phyloP scores from a whole-genome alignment of 1,284 basidiomycete genomes.

The Tilletia indica region DNA sequence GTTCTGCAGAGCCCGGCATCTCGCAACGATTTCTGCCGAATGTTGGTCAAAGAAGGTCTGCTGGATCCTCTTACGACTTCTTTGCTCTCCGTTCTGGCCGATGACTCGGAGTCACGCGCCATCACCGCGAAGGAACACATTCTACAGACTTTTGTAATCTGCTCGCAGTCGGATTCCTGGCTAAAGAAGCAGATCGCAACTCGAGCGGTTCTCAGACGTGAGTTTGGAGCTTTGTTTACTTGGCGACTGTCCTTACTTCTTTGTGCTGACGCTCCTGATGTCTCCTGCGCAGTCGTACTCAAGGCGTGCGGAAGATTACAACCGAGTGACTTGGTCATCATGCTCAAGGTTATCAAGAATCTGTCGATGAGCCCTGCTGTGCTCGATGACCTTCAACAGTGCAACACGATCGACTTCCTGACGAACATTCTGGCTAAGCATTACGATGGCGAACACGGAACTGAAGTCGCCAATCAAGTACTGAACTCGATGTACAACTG shows the following conservation, averaged over 20 bases:
- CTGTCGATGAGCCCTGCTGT: slow-evolving; percentile 76
- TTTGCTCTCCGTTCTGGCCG: slow-evolving; percentile 79
- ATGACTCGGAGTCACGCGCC: slow-evolving; percentile 62
- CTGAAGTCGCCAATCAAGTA: slow-evolving; percentile 60
- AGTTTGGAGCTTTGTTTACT: slow-evolving; percentile 17
- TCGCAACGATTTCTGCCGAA: slow-evolving; percentile 95
- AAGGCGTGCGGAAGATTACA: slow-evolving; percentile 56
- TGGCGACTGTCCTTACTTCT: neutral
- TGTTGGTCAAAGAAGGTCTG: slow-evolving; percentile 93
- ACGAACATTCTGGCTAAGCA: slow-evolving; percentile 79
- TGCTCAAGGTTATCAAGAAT: slow-evolving; percentile 93
- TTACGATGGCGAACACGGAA: slow-evolving; percentile 73
- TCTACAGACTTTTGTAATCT: slow-evolving; percentile 83
- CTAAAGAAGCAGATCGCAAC: slow-evolving; percentile 87
- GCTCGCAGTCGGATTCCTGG: slow-evolving; percentile 88
- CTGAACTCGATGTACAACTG: slow-evolving; percentile 51
- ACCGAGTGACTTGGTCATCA: slow-evolving; percentile 77
- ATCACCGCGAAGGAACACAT: slow-evolving; percentile 81
- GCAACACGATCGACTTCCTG: slow-evolving; percentile 87
- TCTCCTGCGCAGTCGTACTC: neutral
- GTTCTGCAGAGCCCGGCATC: slow-evolving; percentile 77
- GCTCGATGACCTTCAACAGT: slow-evolving; percentile 89
- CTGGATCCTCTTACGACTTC: slow-evolving; percentile 88
- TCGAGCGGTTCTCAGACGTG: slow-evolving; percentile 81
- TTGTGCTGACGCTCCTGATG: neutral